These are phyloP conservation scores for Haplosporangium sp. DNA, from an alignment of 371 early-diverging fungal genomes.

Conservation along the genomic window DNA sequence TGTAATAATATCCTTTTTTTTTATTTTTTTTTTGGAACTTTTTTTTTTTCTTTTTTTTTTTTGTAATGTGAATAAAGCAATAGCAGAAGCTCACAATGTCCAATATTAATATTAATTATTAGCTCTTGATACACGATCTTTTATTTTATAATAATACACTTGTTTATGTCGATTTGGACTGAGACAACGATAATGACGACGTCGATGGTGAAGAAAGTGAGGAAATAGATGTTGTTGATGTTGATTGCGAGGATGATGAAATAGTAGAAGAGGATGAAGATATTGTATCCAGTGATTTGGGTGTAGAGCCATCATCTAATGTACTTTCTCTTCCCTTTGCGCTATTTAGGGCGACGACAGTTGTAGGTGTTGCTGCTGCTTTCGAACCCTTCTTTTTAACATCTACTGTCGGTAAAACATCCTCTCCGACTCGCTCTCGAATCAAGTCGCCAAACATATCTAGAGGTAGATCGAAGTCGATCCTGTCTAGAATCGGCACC, in stretches of 20 bases:
- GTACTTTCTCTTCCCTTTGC: neutral
- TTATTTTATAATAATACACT: neutral
- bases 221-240: neutral
- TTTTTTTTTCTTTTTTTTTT: too few relatives aligned
- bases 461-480: constrained; percentile 62
- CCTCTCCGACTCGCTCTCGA: constrained; percentile 21
- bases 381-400: neutral
- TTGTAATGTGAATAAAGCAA: too few relatives aligned
- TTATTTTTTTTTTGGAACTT: neutral
- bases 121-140: neutral
- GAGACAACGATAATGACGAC: neutral
- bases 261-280: neutral
- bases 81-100: too few relatives aligned
- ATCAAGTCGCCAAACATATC: constrained; percentile 49
- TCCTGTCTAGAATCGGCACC: constrained; percentile 57
- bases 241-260: neutral
- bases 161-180: neutral
- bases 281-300: neutral
- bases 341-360: neutral
- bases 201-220: neutral
- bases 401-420: neutral
- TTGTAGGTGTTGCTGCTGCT: neutral
- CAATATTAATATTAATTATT: too few relatives aligned
- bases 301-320: neutral
- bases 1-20: neutral